Conservation (phyloP, 2,329 filamentous ascomycete species). For the Ceratocystis destructans region DNA sequence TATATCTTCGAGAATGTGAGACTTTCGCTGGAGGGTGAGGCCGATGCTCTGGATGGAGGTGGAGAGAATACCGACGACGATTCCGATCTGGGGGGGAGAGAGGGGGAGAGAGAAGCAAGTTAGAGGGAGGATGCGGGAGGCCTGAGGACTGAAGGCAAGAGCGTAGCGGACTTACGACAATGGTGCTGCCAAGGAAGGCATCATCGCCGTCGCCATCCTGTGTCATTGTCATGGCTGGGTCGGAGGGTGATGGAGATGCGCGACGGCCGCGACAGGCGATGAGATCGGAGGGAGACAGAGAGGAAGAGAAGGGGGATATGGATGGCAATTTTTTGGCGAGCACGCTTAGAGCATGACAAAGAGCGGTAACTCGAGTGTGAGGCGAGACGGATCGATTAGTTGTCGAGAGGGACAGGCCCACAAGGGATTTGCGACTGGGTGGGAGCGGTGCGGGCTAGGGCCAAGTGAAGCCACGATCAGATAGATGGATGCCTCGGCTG, state of each 20-base stretch:
- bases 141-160: background rate
- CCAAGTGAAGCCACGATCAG: background rate
- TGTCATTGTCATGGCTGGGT: background rate
- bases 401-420: no score
- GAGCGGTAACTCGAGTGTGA: no score
- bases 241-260: background rate
- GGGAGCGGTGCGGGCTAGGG: no score
- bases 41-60: slow-evolving; percentile 92
- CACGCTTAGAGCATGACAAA: background rate
- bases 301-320: background rate
- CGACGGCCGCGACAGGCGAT: background rate
- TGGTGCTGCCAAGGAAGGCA: slow-evolving; percentile 62
- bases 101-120: slow-evolving; percentile 21
- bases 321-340: background rate
- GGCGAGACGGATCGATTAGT: no score
- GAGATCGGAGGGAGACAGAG: background rate
- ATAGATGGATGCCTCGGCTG: background rate
- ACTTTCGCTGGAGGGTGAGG: slow-evolving; percentile 91
- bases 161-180: slow-evolving; percentile 46
- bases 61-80: slow-evolving; percentile 82
- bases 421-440: no score
- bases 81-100: slow-evolving; percentile 54
- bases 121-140: slow-evolving; percentile 5
- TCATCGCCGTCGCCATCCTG: background rate
- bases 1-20: slow-evolving; percentile 93